Evolutionary conservation across 2,329 filamentous ascomycete genomes (phyloP).

Genomic region (Cladosporium oxysporum): DNA sequence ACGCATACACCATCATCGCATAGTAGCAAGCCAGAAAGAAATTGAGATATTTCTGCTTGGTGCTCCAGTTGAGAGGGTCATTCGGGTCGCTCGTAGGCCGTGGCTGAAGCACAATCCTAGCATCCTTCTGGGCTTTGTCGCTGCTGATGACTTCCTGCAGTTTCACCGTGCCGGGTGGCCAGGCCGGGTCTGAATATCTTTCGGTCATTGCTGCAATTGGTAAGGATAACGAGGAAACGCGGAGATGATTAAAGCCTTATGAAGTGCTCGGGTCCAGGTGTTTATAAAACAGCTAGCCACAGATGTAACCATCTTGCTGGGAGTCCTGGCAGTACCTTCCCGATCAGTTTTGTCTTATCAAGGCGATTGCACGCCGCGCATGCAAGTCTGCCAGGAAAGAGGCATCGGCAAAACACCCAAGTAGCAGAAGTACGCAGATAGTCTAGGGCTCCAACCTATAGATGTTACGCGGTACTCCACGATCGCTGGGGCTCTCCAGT

Average conservation of each 20-base stretch:
- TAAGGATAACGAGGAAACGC: not conserved
- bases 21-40: conserved; percentile 47
- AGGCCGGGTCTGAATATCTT: conserved; percentile 31
- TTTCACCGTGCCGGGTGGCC: conserved; percentile 33
- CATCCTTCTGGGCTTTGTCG: conserved; percentile 22
- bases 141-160: conserved; percentile 28
- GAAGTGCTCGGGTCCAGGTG: not conserved
- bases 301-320: not conserved
- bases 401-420: not conserved
- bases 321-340: conserved; percentile 4
- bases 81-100: conserved; percentile 42
- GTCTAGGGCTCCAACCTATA: not conserved
- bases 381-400: not conserved
- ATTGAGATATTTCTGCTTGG: conserved; percentile 44
- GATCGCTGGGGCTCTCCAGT: not conserved
- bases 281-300: not conserved
- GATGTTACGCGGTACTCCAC: not conserved
- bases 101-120: conserved; percentile 40
- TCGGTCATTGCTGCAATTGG: conserved; percentile 17
- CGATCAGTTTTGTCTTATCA: conserved; percentile 1
- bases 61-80: conserved; percentile 50
- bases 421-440: not conserved
- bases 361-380: not conserved
- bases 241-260: not conserved
- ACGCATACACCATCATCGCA: conserved; percentile 45